Evolutionary conservation across 805 yeast species (phyloP), one percentile per base, ranked within the genome.

Genomic region (Wickerhamiella dianesei): DNA sequence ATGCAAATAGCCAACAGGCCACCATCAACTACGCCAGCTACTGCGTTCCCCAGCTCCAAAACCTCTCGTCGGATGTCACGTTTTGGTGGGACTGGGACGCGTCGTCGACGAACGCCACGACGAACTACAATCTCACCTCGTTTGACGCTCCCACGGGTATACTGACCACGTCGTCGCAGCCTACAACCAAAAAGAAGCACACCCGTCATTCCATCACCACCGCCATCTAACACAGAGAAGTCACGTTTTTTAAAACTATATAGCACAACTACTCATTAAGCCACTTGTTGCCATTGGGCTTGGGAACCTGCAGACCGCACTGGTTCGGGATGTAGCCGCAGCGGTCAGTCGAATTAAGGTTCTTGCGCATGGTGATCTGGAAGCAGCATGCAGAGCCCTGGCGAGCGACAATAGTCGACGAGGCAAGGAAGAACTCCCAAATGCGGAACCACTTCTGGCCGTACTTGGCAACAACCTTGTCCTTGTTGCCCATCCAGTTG

Each of bases 341-440:
- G 66, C 95, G 79, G 65, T 84, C 89, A 64, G 80, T 80, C 48
- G 84, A 70, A 68, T 86, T 87, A 61, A 86, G 61, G 68, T 86
- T 87, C 78, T 86, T 86, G 74, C 95, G 80, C 72, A 86, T 73
- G 44, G 82, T 81, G 64, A 86, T 82, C 72, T 86, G 96, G 72
- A 75, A 87, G 67, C 95, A 84, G 46, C 94, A 77, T 40, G 95
- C 94, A 57, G 88, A 77, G 57, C 95, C 95, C 71, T 86, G 94
- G 75, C 96, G 83, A 14, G 95, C 79, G 52, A 82, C 79, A 60
- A 86, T 82, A 46, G 83, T 77, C 16, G 95, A 82, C 42, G 73
- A 75, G 53, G 94, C 84, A 60, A 86, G 76, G 71, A 86, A 86
- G 72, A 67, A 85, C 69, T 84, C 94, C 95, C 95, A 86, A 66